Base-by-base conservation (phyloP, 352 stramenopile species). In the Globisporangium heterothallicum region DNA sequence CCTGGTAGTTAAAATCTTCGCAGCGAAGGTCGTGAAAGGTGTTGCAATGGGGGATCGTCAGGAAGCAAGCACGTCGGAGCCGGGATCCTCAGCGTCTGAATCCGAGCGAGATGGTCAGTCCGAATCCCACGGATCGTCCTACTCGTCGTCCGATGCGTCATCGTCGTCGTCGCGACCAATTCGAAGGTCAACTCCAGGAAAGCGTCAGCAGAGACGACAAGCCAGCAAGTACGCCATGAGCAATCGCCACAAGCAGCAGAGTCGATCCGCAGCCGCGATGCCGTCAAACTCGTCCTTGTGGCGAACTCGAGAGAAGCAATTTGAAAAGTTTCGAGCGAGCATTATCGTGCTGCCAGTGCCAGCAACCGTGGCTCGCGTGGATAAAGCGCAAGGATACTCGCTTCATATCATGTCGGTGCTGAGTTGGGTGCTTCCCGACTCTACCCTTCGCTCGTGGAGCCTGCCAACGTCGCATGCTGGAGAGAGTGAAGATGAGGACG, bases 241-340 rank as follows among this genome's bases (percentile, higher is more conserved):
- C 34, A 42, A 53, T 8, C n/a, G 6, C 3, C 21, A 53, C 21
- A 10, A 42, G 19, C 13, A 2, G 8, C 36, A 32, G 3, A 19
- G 26, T 19, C 14, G 10, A n/a, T 32, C 26, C 6, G 42, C 51
- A 3, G 13, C 19, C 12, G 6, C 24, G 13, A 53, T 14, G 18
- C 14, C 49, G n/a, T 25, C 26, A 7, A 25, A 25, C 10, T 24
- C 30, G 2, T 86, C 70, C 19, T 61, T 74, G 0, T 92, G 79
- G 79, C 64, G 50, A 18, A 61, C 54, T 7, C 68, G 83, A 30
- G 83, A 92, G 57, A 75, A 74, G 22, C 68, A 88, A 43, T 94
- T 94, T 54, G 83, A 94, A 51, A 70, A 74, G 27, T 92, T 94
- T 51, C 79, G 80, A 22, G 66, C 72, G 0, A 75, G 67, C 42